These are phyloP conservation scores for Fomitopsis betulina DNA, from an alignment of 1,284 basidiomycete genomes.

Conservation along the genomic window DNA sequence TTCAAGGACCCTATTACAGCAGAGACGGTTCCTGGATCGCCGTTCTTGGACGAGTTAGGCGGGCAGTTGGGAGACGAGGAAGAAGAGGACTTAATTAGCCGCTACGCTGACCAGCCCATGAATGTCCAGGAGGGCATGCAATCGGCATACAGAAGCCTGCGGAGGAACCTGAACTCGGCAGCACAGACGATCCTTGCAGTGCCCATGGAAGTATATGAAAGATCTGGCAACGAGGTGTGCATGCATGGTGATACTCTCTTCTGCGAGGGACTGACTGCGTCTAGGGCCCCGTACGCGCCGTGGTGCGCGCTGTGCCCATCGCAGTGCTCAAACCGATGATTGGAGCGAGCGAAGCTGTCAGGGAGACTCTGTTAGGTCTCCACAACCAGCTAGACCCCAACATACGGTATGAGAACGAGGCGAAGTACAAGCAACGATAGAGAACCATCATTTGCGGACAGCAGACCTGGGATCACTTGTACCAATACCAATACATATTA, in stretches of 20 bases:
- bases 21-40: conserved; percentile 53
- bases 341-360: conserved; percentile 92
- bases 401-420: conserved; percentile 73
- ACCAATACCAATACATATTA: conserved; percentile 15
- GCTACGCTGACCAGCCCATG: conserved; percentile 87
- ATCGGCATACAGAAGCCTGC: conserved; percentile 83
- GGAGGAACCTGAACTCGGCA: conserved; percentile 83
- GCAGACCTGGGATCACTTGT: conserved; percentile 12
- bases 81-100: conserved; percentile 63
- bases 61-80: conserved; percentile 38
- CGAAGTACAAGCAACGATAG: conserved; percentile 83
- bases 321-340: conserved; percentile 96
- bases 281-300: conserved; percentile 86
- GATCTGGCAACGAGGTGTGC: conserved; percentile 77
- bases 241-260: neutral
- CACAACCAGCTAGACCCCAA: conserved; percentile 87
- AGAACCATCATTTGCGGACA: conserved; percentile 5
- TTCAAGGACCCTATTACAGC: conserved; percentile 62
- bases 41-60: conserved; percentile 26
- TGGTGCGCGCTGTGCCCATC: conserved; percentile 94
- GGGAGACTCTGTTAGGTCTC: conserved; percentile 90
- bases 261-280: neutral
- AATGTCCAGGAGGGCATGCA: conserved; percentile 87
- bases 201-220: conserved; percentile 98
- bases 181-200: conserved; percentile 98